A percentile compares a stretch with the other conserved stretches of the same genome.
These are phyloP conservation scores for Podaxis sp. DNA, from an alignment of 768 basidiomycete species.

Conservation along the genomic window DNA sequence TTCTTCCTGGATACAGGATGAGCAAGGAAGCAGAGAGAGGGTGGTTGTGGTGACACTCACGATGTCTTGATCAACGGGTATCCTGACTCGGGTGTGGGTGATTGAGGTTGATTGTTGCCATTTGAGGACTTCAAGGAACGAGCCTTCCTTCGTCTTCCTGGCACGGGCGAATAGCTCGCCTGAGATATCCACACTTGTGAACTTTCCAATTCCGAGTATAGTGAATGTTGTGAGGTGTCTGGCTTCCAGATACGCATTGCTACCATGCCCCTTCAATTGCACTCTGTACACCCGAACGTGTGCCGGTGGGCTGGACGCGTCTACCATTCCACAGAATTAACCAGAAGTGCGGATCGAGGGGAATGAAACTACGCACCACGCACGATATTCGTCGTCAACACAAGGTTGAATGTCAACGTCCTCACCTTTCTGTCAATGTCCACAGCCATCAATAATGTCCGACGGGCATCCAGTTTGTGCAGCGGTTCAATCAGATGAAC, in stretches of 20 bases:
- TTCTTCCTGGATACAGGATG: background rate
- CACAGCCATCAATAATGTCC: slow-evolving; percentile 10
- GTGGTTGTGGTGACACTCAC: background rate
- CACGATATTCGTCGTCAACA: slow-evolving; percentile 6
- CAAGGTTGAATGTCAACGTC: slow-evolving; percentile 6
- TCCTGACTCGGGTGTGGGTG: slow-evolving; percentile 8
- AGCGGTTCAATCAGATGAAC: slow-evolving; percentile 7
- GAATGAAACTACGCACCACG: background rate
- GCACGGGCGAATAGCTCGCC: slow-evolving; percentile 9
- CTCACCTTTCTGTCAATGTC: background rate
- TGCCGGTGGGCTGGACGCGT: background rate
- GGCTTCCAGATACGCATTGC: slow-evolving; percentile 5
- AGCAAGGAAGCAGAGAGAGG: background rate
- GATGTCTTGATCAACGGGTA: slow-evolving; percentile 8
- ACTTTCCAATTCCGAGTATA: slow-evolving; percentile 9
- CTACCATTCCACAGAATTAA: background rate
- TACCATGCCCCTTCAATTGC: background rate
- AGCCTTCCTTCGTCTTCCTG: slow-evolving; percentile 4
- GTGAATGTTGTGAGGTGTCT: slow-evolving; percentile 6
- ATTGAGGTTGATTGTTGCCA: slow-evolving; percentile 9
- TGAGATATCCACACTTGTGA: slow-evolving; percentile 6
- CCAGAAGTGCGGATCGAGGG: background rate
- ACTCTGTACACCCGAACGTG: slow-evolving; percentile 8
- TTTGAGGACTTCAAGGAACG: slow-evolving; percentile 8
- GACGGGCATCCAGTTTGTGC: slow-evolving; percentile 8